A percentile compares a stretch with the other conserved stretches of the same genome.
phyloP scores from a whole-genome alignment of 139 green algal genomes.

The Tetradesmus obliquus region DNA sequence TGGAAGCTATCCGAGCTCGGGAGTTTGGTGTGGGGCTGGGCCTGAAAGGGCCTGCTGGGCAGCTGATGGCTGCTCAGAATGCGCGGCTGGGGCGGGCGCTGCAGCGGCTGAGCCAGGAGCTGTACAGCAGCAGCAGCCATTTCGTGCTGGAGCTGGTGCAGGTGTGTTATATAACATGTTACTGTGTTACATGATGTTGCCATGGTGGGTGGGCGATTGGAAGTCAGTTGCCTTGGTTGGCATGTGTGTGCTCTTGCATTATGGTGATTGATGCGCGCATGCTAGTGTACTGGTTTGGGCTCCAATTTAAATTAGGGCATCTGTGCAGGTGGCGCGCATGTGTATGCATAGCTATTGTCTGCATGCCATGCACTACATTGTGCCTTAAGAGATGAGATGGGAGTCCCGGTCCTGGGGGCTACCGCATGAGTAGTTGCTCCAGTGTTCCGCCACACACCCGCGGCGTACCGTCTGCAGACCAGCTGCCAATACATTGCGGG shows the following conservation, averaged over 20 bases:
- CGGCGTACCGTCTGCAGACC: too few relatives aligned
- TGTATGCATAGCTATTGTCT: too few relatives aligned
- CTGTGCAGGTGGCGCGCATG: too few relatives aligned
- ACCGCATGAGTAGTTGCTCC: too few relatives aligned
- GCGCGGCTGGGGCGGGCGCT: neutral
- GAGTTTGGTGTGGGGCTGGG: conserved; percentile 11
- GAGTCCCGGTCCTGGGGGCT: too few relatives aligned
- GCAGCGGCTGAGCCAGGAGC: conserved; percentile 25
- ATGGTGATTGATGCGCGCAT: neutral
- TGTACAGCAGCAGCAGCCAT: conserved; percentile 44
- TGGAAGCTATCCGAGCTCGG: neutral
- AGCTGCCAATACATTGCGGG: too few relatives aligned
- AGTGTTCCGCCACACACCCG: too few relatives aligned
- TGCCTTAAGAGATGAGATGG: too few relatives aligned
- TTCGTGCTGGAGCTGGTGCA: conserved; percentile 58
- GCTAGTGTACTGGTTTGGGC: too few relatives aligned
- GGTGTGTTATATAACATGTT: neutral
- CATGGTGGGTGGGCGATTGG: neutral
- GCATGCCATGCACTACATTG: too few relatives aligned
- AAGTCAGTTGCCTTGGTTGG: neutral
- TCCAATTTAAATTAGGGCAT: too few relatives aligned
- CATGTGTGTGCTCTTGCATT: neutral
- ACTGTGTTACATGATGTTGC: neutral
- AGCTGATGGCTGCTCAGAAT: neutral
- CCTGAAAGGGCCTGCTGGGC: neutral